Evolutionary conservation across 768 basidiomycete genomes (phyloP), one percentile per base, ranked within the genome.

Genomic region (Rhodotorula graminis): DNA sequence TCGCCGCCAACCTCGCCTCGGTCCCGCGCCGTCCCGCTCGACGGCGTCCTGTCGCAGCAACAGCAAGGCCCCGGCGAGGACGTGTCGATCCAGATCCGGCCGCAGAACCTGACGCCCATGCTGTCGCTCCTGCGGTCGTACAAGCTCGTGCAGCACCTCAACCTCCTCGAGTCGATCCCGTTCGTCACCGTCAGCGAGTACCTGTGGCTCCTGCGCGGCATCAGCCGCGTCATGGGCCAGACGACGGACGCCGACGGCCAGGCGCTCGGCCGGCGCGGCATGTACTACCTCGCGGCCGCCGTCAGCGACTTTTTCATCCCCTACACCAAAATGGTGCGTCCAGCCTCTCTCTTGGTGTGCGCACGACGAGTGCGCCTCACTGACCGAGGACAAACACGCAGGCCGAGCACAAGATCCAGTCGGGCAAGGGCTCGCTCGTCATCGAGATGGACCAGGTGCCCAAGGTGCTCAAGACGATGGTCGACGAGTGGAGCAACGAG

Each of bases 381-480:
- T 71, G 37, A 57, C 61, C n/a, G 19, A n/a, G n/a, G n/a, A n/a
- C n/a, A n/a, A n/a, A n/a, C n/a, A n/a, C n/a, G n/a, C 78, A 96
- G 95, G 90, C 92, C 2, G 93, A 92, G 82, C 96, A 99, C 83
- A 99, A 99, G 83, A 98, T 99, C 50, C 95, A 98, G 79, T 96
- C 93, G 1, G 91, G 92, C 42, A 93, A 95, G 79, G 95, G 94
- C 3, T 94, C 89, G 75, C 83, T 98, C 37, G 86, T 87, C 59
- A 90, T 98, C 67, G 94, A 98, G 81, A 99, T 98, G 96, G 96
- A 99, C 79, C 93, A 97, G 80, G 94, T 98, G 0, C 96, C 96
- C 15, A 99, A 99, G 82, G 89, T 97, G 49, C 83, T 99, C 59
- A 90, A 91, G 80, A 90, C 93, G 0, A 84, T 99, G 82, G 93